Conservation (phyloP, 176 grass and related monocot species). For the Otatea glauca region DNA sequence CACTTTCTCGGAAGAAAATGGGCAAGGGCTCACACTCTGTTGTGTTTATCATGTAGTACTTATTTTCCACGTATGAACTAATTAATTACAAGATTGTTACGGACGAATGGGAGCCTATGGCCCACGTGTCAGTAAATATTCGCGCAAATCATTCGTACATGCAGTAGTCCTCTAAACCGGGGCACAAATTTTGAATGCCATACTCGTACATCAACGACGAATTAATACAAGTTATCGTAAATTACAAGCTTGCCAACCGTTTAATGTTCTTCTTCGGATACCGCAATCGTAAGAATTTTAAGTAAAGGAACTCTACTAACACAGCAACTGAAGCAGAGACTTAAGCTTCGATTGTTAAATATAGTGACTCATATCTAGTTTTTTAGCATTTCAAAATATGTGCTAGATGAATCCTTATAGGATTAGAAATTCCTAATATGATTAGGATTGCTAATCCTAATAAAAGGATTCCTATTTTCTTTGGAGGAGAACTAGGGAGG, state of each 20-base stretch:
- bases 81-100: neutral
- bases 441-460: no score
- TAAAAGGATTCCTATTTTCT: no score
- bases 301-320: neutral
- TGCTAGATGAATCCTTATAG: no score
- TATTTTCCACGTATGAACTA: neutral
- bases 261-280: conserved; percentile 7
- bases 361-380: no score
- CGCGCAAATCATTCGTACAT: neutral
- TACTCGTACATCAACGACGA: neutral
- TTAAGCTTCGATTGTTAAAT: no score
- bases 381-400: no score
- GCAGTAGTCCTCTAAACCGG: neutral
- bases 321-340: conserved; percentile 1
- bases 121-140: neutral
- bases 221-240: neutral
- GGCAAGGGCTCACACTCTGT: neutral
- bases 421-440: no score
- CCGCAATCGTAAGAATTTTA: neutral
- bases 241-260: conserved; percentile 23
- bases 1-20: neutral
- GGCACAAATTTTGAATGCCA: neutral
- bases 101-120: neutral
- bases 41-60: neutral
- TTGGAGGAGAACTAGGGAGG: no score